Conservation (phyloP, 306 rosid genomes). For the Purshia tridentata region DNA sequence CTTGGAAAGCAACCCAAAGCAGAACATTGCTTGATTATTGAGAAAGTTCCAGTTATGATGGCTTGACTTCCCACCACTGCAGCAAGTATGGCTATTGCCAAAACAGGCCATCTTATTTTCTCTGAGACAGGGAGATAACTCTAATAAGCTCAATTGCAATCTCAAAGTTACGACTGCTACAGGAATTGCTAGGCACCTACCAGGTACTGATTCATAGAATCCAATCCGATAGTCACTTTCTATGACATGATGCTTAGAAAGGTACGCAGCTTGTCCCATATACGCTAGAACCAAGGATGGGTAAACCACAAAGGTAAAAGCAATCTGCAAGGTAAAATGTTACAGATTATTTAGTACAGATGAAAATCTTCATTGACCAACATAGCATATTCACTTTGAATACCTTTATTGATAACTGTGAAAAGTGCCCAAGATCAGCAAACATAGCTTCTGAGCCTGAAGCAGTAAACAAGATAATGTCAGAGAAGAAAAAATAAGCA, state of each 20-base stretch:
- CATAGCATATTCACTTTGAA: neutral
- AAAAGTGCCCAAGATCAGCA: conserved; percentile 94
- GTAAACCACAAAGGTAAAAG: conserved; percentile 86
- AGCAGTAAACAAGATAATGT: conserved; percentile 24
- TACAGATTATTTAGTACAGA: neutral
- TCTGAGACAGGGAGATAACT: conserved; percentile 36
- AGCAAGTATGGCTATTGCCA: conserved; percentile 88
- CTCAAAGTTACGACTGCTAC: conserved; percentile 2
- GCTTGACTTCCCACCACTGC: conserved; percentile 99
- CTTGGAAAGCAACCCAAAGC: conserved; percentile 87
- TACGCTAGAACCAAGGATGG: conserved; percentile 89
- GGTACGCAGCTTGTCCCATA: conserved; percentile 99
- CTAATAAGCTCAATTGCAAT: conserved; percentile 5
- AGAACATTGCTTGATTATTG: conserved; percentile 92
- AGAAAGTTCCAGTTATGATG: conserved; percentile 89
- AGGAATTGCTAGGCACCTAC: conserved; percentile 39
- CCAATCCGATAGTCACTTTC: conserved; percentile 73
- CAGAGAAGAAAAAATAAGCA: conserved; percentile 24
- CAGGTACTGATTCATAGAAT: conserved; percentile 92
- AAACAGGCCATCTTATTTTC: conserved; percentile 85
- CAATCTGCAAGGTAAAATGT: conserved; percentile 61
- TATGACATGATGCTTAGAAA: conserved; percentile 67
- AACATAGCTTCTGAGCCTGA: conserved; percentile 98
- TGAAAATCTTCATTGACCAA: neutral
- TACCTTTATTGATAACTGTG: conserved; percentile 59